Evolutionary conservation across 2,329 filamentous ascomycete genomes (phyloP), one percentile per base, ranked within the genome.

Genomic region (Aspergillus floridensis): DNA sequence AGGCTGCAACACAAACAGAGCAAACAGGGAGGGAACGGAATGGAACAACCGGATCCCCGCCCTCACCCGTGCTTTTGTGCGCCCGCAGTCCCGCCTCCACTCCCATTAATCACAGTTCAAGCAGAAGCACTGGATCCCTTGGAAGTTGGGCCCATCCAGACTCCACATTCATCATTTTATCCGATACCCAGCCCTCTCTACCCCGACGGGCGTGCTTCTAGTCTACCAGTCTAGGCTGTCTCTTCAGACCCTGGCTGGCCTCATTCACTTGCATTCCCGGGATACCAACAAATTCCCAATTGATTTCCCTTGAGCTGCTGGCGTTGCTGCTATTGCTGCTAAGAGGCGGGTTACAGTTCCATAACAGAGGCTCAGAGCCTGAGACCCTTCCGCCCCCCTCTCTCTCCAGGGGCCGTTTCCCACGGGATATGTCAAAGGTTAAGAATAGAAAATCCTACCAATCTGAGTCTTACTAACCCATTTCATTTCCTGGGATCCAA

Each of bases 371-470:
- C 38, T 12, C 32, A 35, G 14, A 35, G 32, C 26, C 26, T 8
- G 32, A 19, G 38, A 19, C 38, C 38, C 38, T 44, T 44, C 16
- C 16, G 38, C 38, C 38, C 38, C 38, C 38, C 38, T 16, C 16
- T 8, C 38, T 19, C 38, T 8, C 14, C 14, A 44, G 38, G 38
- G 38, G 38, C 38, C 38, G 16, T 44, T 44, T 44, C 16, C 38
- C 14, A 19, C 38, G 38, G 14, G 38, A 44, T 44, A 44, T 44
- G 38, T 44, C 16, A 44, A 38, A 50, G 38, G 59, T 62, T 57
- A 62, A 65, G 61, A 67, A 67, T 67, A 67, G 64, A 48, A 64
- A 32, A 47, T 29, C 24, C 41, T 58, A 60, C 50, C 51, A 56
- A 55, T 47, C 31, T 46, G 31, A 32, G 46, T 51, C 41, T 48